Percentiles rank a stretch among this genome's conserved stretches.
Evolutionary conservation across 192 early-diverging fungal species (phyloP).

Genomic region (Dissophora ornata): DNA sequence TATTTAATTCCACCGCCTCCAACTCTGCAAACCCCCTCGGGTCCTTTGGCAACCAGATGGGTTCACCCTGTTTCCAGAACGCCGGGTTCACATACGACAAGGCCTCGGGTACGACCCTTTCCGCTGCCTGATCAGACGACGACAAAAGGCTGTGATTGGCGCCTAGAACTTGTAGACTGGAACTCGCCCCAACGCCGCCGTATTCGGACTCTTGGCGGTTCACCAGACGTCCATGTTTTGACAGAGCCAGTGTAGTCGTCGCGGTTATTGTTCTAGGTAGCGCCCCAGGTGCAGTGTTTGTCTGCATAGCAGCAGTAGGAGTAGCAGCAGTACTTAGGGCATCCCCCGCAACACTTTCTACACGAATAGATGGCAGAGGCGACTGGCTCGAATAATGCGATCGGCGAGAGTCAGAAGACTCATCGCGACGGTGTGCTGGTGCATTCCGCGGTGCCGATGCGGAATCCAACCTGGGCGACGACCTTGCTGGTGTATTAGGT

Average conservation of each 20-base stretch:
- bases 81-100: slow-evolving; percentile 35
- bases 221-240: neutral
- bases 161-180: slow-evolving; percentile 24
- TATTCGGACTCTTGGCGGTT: slow-evolving; percentile 7
- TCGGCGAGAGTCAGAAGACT: neutral
- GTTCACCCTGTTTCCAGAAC: slow-evolving; percentile 9
- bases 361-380: slow-evolving; percentile 6
- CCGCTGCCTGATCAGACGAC: neutral
- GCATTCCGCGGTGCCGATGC: too few relatives aligned
- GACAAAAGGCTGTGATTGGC: slow-evolving; percentile 20
- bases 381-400: slow-evolving; percentile 15
- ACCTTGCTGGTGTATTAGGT: neutral
- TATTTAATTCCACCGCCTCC: slow-evolving; percentile 27
- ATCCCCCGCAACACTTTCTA: neutral
- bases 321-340: neutral
- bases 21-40: slow-evolving; percentile 31
- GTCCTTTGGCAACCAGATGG: slow-evolving; percentile 36
- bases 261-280: neutral
- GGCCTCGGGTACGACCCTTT: slow-evolving; percentile 12
- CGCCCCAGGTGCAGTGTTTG: neutral
- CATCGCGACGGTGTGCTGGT: neutral
- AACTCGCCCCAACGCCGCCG: neutral
- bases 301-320: neutral
- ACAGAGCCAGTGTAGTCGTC: neutral
- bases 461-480: too few relatives aligned